Conservation (phyloP, 2,329 filamentous ascomycete species). For the Periglandula ipomoeae region DNA sequence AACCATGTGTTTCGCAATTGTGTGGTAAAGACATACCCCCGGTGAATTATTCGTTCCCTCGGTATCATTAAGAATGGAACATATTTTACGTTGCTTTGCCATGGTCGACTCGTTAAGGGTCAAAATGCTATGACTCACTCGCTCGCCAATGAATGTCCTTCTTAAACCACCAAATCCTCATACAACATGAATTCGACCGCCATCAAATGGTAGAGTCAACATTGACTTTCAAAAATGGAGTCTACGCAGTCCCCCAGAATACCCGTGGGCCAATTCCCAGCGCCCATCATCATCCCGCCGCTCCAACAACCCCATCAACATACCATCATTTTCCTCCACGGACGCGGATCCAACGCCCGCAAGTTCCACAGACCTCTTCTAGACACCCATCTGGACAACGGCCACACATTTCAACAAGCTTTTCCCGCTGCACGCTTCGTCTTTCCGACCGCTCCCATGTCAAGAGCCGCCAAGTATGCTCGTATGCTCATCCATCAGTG, state of each 20-base stretch:
- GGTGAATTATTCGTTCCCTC: too few relatives aligned
- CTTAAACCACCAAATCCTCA: too few relatives aligned
- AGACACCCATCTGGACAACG: slow-evolving; percentile 12
- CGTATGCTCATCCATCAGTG: slow-evolving; percentile 24
- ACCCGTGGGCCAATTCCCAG: slow-evolving; percentile 16
- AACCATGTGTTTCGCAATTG: too few relatives aligned
- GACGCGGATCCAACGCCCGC: slow-evolving; percentile 33
- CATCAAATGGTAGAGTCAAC: too few relatives aligned
- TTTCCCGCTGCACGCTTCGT: slow-evolving; percentile 38
- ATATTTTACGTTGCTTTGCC: too few relatives aligned
- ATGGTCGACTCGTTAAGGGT: too few relatives aligned
- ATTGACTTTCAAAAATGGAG: not conserved
- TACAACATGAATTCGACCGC: too few relatives aligned
- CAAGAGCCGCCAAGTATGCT: slow-evolving; percentile 22
- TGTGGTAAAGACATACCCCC: too few relatives aligned
- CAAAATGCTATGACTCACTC: too few relatives aligned
- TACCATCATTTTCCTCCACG: slow-evolving; percentile 40
- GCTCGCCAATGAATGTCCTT: too few relatives aligned
- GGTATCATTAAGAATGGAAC: too few relatives aligned
- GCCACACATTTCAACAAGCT: slow-evolving; percentile 18
- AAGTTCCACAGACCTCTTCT: slow-evolving; percentile 33
- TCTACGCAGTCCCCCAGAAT: not conserved
- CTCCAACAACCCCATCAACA: slow-evolving; percentile 25
- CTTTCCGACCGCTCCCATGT: slow-evolving; percentile 38
- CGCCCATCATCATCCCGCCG: slow-evolving; percentile 14